A percentile compares a stretch with the other conserved stretches of the same genome.
These are phyloP conservation scores for Russula virescens DNA, from an alignment of 768 basidiomycete genomes.

Conservation along the genomic window DNA sequence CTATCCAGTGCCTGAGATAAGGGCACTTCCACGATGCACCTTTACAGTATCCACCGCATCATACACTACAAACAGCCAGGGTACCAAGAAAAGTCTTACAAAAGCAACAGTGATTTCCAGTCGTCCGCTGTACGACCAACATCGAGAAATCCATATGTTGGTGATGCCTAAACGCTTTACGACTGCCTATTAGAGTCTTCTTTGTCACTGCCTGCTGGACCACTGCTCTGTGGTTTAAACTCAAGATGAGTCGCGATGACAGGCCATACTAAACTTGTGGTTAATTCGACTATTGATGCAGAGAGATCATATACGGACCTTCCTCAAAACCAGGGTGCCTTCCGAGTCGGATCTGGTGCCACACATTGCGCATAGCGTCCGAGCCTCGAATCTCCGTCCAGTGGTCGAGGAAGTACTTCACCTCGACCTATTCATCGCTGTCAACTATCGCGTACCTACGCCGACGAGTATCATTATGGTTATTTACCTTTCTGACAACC, in stretches of 20 bases:
- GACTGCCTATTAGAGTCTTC: slow-evolving; percentile 14
- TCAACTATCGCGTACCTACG: background rate
- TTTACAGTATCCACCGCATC: background rate
- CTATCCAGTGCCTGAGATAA: too few species aligned
- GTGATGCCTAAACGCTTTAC: background rate
- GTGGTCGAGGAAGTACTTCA: slow-evolving; percentile 72
- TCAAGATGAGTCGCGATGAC: slow-evolving; percentile 57
- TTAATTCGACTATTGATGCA: background rate
- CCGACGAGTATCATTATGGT: background rate
- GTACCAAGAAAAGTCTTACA: background rate
- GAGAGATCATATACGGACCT: slow-evolving; percentile 38
- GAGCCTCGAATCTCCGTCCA: slow-evolving; percentile 82
- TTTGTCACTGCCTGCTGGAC: slow-evolving; percentile 13
- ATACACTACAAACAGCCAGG: background rate
- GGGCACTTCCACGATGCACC: too few species aligned
- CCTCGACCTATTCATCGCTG: slow-evolving; percentile 44
- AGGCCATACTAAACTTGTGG: slow-evolving; percentile 50
- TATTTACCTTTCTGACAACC: slow-evolving; percentile 63
- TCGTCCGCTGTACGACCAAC: background rate
- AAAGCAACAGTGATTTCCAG: background rate
- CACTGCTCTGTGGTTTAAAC: slow-evolving; percentile 40
- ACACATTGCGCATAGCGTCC: slow-evolving; percentile 76
- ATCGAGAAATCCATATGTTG: background rate
- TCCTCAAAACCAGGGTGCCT: slow-evolving; percentile 86
- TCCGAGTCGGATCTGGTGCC: slow-evolving; percentile 79